Base-by-base conservation (phyloP, 148 eudicot species). In the Camellia sinensis region DNA sequence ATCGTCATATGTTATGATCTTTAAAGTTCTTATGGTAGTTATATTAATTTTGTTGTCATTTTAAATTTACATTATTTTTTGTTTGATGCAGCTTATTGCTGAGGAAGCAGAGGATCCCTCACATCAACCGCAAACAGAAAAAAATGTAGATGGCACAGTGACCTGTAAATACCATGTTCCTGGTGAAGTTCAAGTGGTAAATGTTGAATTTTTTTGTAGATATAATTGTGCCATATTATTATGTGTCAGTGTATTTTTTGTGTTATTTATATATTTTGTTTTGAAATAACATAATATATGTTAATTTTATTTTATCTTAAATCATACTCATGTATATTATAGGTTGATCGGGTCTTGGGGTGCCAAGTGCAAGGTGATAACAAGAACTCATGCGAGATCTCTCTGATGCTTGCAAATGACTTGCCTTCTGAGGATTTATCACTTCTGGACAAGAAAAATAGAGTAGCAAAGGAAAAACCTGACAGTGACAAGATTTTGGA, bases 291-390 rank as follows among this genome's bases (percentile, higher is more conserved):
- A 14, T 0, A 13, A 59, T 46, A 21, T 41, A 50, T 53, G 44
- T 69, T 15, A 29, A 29, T 66, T 22, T 14, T 77, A 21, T 46
- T 12, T 56, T 60, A 44, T 69, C 1, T 78, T 53, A 64, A 19
- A 50, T 80, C 68, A 60, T 52, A 1, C 74, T 66, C 54, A 71
- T 86, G 22, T 64, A 73, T 74, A 61, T 80, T 79, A 63, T 84
- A 92, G 99, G 99, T 96, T 81, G 99, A 93, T 86, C 88, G 97
- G 81, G 90, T 96, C 80, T 80, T 96, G 82, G 99, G 95, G 44
- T 90, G 99, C 87, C 90, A 98, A 73, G 79, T 92, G 75, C 90
- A 80, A 86, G 86, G 84, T 60, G 84, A 78, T 72, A 82, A 84
- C 21, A 56, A 60, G 41, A 84, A 71, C 65, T 75, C 83, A 53